phyloP scores from a whole-genome alignment of 2,329 filamentous ascomycete genomes.

The Xylogone sp. region DNA sequence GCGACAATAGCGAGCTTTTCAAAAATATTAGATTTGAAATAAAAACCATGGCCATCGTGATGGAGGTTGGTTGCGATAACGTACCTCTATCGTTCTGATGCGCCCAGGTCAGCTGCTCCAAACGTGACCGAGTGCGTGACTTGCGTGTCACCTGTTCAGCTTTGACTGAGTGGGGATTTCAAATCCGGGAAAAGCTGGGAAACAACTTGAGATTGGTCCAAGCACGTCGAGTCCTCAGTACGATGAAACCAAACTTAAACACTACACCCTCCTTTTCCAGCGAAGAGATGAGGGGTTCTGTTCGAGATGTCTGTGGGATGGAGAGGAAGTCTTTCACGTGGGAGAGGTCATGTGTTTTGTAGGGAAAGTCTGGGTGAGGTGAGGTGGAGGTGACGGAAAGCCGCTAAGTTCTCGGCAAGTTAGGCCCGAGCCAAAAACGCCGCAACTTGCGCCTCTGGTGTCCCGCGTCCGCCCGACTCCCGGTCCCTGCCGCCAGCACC shows the following conservation, averaged over 20 bases:
- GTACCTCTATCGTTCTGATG: background rate
- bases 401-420: background rate
- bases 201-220: background rate
- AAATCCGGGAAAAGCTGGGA: background rate
- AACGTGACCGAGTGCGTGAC: background rate
- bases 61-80: background rate
- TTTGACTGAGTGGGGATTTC: background rate
- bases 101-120: background rate
- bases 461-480: background rate
- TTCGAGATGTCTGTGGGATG: background rate
- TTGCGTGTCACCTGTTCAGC: background rate
- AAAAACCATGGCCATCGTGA: background rate
- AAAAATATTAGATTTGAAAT: background rate
- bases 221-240: background rate
- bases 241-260: background rate
- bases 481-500: background rate
- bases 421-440: background rate
- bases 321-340: background rate
- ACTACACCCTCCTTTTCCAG: background rate
- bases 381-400: background rate
- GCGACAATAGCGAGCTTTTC: background rate
- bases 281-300: background rate
- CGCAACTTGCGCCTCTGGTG: background rate
- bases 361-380: background rate
- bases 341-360: background rate